Base-by-base conservation (phyloP, 768 basidiomycete species). In the Sistotremastrum niveocremeum region DNA sequence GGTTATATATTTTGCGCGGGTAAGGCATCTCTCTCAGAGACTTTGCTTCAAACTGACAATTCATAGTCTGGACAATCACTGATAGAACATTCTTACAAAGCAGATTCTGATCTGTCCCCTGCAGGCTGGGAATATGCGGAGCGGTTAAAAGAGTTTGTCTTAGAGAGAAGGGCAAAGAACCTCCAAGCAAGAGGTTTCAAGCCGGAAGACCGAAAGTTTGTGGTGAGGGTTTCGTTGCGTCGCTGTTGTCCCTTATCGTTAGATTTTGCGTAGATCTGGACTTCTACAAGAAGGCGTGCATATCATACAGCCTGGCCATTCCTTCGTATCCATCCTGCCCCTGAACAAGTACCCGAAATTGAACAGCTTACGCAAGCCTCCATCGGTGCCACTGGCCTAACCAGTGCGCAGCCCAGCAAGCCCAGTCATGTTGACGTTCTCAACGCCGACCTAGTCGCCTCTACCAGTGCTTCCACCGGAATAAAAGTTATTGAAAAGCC, bases 261-360 rank as follows among this genome's bases (percentile, higher is more conserved):
- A 9, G 34, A 44, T 28, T 34, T 37, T 5, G 6, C 37, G 7
- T 56, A 95, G 93, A 85, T 99, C 37, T 99, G 95, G 95, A 95
- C 95, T 0, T 97, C 91, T 1, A 85, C 95, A 0, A 79, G 95
- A 9, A 72, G 91, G 42, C 72, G 95, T 43, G 86, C 94, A 4
- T 82, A 94, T 57, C 91, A 97, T 58, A 94, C 90, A 3, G 91
- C 93, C 1, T 94, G 91, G 86, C 95, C 95, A 1, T 97, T 98
- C 62, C 65, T 82, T 43, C 20, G 40, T 37, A 20, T 20, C 20
- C 20, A 20, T 20, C 20, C 20, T 20, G 20, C 20, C 20, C 20
- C 20, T 20, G 20, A 20, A 20, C 20, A 20, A 20, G 20, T 20
- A 20, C 20, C 20, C 20, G 20, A 20, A 20, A 20, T 20, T 20